These are phyloP conservation scores for Sporisorium scitamineum DNA, from an alignment of 1,284 basidiomycete genomes.

Conservation along the genomic window DNA sequence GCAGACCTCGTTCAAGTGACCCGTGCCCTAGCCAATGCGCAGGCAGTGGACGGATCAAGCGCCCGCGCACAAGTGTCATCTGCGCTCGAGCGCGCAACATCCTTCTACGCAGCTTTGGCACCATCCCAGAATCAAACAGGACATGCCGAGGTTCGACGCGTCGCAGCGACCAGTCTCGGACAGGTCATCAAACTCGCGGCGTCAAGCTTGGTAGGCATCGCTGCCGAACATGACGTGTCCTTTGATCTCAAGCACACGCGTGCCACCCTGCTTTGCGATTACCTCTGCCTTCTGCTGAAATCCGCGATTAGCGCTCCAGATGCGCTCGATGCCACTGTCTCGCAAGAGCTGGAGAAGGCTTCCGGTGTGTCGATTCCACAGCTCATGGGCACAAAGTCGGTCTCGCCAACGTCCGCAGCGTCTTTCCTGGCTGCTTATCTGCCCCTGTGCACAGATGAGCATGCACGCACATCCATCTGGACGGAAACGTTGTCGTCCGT, in stretches of 20 bases:
- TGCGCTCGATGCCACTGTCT: slow-evolving; percentile 11
- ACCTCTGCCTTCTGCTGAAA: slow-evolving; percentile 25
- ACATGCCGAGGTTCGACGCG: slow-evolving; percentile 10
- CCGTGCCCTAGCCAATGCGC: slow-evolving; percentile 8
- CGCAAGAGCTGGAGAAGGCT: slow-evolving; percentile 18
- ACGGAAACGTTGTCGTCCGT: slow-evolving; percentile 41
- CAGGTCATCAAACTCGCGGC: slow-evolving; percentile 14
- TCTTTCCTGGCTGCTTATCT: slow-evolving; percentile 38
- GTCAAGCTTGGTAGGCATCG: slow-evolving; percentile 10
- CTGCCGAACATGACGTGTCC: background rate
- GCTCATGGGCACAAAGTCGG: slow-evolving; percentile 22
- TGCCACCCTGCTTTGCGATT: slow-evolving; percentile 31
- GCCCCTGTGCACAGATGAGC: slow-evolving; percentile 20
- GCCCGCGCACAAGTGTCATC: slow-evolving; percentile 1
- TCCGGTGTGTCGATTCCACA: slow-evolving; percentile 26
- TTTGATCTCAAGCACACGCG: slow-evolving; percentile 13
- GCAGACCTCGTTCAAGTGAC: slow-evolving; percentile 18
- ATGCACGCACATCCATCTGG: slow-evolving; percentile 35
- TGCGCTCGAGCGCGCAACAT: slow-evolving; percentile 24
- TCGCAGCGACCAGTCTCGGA: slow-evolving; percentile 19
- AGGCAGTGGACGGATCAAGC: background rate
- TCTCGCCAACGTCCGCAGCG: slow-evolving; percentile 28
- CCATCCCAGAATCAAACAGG: slow-evolving; percentile 19
- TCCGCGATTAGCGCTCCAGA: slow-evolving; percentile 25
- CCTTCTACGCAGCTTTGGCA: slow-evolving; percentile 36